Base-by-base conservation (phyloP, 2,329 filamentous ascomycete species). In the Penicillium griseofulvum region DNA sequence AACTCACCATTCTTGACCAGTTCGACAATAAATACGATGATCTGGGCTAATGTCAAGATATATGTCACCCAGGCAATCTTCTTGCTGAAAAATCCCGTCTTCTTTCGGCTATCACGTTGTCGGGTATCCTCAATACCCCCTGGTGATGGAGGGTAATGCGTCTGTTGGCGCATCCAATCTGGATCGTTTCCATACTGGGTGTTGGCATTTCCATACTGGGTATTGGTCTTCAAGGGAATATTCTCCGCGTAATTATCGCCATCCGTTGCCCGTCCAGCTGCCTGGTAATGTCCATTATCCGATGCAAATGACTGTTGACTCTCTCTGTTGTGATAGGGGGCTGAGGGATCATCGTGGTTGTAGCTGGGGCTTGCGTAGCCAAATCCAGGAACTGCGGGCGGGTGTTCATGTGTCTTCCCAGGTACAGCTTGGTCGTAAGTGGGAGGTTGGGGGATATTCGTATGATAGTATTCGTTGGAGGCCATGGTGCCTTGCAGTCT, bases 11-110 rank as follows among this genome's bases (percentile, higher is more conserved):
- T 95, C 69, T 87, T 90, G 45, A 89, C 87, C 58, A 99, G 78
- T 76, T 97, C 91, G 49, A 82, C 91, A 61, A 97, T 89, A 69
- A 99, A 99, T 28, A 97, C 91, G 16, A 80, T 84, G 19, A 94
- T 76, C 72, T 97, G 92, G 12, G 88, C 81, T 29, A 86, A 52
- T 3, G 91, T 90, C 60, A 97, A 83, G 41, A 87, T 74, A 71
- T 93, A 97, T 33, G 91, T 89, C 7, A 96, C 85, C 82, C 89
- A 94, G 0, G 94, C 88, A 39, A 86, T 78, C 66, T 79, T 80
- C 54, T 81, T 82, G 45, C 72, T 78, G 60, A 85, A 84, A 69
- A 80, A 83, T 11, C 82, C 79, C 54, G 79, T 76, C 69, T 78
- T 78, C 24, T 52, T 55, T 31, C 50, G 56, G 28, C 36, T 33